phyloP scores from a whole-genome alignment of 139 green algal genomes.

The Edaphochlamys debaryana region DNA sequence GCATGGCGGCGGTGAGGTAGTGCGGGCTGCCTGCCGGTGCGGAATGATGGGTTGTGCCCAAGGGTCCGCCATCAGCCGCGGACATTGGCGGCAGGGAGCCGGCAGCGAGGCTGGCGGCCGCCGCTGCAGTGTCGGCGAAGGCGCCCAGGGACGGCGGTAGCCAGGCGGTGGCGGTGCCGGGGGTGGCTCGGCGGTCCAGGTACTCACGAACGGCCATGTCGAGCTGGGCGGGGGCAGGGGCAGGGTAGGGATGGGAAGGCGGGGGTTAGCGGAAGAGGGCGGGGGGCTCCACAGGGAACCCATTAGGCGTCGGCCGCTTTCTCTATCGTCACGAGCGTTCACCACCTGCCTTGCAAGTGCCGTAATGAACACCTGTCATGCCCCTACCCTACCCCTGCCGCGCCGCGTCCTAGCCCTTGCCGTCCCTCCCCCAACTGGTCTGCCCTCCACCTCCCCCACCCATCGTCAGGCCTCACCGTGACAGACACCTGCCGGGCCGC shows the following conservation, averaged over 20 bases:
- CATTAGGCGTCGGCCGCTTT: neutral
- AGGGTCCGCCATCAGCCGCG: too few relatives aligned
- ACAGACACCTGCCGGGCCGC: constrained; percentile 29
- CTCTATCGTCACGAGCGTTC: neutral
- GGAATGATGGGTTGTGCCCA: too few relatives aligned
- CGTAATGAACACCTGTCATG: too few relatives aligned
- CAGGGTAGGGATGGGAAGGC: neutral
- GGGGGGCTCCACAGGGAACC: neutral
- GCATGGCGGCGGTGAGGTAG: too few relatives aligned
- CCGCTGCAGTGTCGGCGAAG: too few relatives aligned
- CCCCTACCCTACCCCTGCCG: too few relatives aligned
- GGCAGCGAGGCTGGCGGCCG: neutral
- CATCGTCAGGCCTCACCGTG: neutral
- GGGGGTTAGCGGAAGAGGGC: too few relatives aligned
- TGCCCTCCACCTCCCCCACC: neutral
- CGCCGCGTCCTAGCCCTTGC: too few relatives aligned
- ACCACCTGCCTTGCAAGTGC: too few relatives aligned
- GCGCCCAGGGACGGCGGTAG: neutral
- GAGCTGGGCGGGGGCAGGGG: neutral
- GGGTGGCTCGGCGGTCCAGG: neutral
- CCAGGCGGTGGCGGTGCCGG: neutral
- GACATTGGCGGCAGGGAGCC: too few relatives aligned
- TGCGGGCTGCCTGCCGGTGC: too few relatives aligned
- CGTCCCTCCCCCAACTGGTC: rapidly evolving
- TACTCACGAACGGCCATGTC: neutral